Conservation (phyloP, 2,329 filamentous ascomycete species). For the Ceratocystis huliohia region DNA sequence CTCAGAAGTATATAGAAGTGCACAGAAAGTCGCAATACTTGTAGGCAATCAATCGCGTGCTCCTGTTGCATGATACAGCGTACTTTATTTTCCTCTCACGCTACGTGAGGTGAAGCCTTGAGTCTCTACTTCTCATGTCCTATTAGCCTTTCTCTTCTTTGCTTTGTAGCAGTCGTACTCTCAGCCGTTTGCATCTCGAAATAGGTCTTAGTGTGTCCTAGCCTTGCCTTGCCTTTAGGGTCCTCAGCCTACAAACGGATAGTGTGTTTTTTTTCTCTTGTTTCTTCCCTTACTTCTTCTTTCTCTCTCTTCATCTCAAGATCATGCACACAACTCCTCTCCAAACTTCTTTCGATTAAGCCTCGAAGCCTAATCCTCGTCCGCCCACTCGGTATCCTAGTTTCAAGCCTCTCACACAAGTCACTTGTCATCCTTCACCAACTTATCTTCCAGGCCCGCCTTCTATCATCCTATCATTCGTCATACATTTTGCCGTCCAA, state of each 20-base stretch:
- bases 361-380: neutral
- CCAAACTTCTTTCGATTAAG: neutral
- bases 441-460: neutral
- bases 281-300: neutral
- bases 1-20: neutral
- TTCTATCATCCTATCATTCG: neutral
- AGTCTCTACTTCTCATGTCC: neutral
- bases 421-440: neutral
- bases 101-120: no score
- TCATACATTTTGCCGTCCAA: neutral
- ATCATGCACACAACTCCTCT: neutral
- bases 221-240: neutral
- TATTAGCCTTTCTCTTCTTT: neutral
- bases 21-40: neutral
- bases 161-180: neutral
- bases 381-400: no score
- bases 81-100: no score
- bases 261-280: neutral
- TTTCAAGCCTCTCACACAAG: neutral
- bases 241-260: neutral
- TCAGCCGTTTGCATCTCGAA: neutral
- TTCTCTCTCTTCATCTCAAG: neutral
- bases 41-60: neutral
- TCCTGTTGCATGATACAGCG: no score
- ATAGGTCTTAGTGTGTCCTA: neutral